Percentiles rank a stretch among this genome's conserved stretches.
Conservation (phyloP, 306 rosid genomes). For the Ormosia emarginata region DNA sequence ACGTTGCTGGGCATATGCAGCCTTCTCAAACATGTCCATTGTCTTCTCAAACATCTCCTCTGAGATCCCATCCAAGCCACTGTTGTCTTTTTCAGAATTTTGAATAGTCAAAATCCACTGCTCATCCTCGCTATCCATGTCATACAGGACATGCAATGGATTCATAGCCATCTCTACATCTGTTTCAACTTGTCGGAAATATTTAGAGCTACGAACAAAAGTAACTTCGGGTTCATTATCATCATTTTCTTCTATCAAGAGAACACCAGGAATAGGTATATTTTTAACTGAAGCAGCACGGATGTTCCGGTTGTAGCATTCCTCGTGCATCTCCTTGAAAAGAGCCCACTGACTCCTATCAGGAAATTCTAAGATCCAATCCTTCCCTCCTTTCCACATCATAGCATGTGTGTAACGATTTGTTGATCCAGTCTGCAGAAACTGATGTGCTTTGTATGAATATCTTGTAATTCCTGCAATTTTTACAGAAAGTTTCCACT, state of each 20-base stretch:
- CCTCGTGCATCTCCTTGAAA: slow-evolving; percentile 85
- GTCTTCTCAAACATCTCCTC: slow-evolving; percentile 62
- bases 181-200: slow-evolving; percentile 61
- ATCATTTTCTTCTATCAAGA: slow-evolving; percentile 52
- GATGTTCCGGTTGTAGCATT: slow-evolving; percentile 67
- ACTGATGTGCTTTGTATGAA: slow-evolving; percentile 79
- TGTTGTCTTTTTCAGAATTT: slow-evolving; percentile 39
- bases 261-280: slow-evolving; percentile 84
- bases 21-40: slow-evolving; percentile 76
- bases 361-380: slow-evolving; percentile 78
- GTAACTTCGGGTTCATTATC: slow-evolving; percentile 47
- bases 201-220: slow-evolving; percentile 56
- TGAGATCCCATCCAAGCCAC: slow-evolving; percentile 28
- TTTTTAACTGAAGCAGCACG: slow-evolving; percentile 73
- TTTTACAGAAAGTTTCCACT: slow-evolving; percentile 81
- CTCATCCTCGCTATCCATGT: slow-evolving; percentile 86
- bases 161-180: slow-evolving; percentile 79
- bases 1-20: slow-evolving; percentile 55
- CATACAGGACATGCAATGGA: slow-evolving; percentile 61
- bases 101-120: slow-evolving; percentile 40
- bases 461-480: slow-evolving; percentile 54
- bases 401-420: slow-evolving; percentile 88
- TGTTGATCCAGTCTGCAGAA: slow-evolving; percentile 86
- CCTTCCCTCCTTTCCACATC: slow-evolving; percentile 94
- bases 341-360: slow-evolving; percentile 86